phyloP scores from a whole-genome alignment of 2,329 filamentous ascomycete genomes.

The Fusarium oligoseptatum region DNA sequence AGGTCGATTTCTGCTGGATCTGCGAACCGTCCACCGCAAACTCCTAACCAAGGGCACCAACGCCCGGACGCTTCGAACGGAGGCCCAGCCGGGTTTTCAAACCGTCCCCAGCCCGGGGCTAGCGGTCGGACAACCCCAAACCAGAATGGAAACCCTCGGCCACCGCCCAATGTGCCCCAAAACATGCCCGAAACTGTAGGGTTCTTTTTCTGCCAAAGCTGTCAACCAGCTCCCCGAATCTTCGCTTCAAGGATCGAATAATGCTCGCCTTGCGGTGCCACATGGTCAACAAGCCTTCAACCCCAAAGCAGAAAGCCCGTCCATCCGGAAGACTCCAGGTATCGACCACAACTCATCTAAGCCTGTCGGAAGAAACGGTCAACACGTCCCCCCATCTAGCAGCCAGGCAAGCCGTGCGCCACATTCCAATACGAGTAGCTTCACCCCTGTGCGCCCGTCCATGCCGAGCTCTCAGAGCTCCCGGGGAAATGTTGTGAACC shows the following conservation, averaged over 20 bases:
- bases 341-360: conserved; percentile 85
- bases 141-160: conserved; percentile 45
- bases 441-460: conserved; percentile 50
- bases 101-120: conserved; percentile 36
- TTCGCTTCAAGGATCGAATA: conserved; percentile 54
- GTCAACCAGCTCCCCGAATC: conserved; percentile 67
- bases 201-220: conserved; percentile 80
- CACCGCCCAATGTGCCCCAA: conserved; percentile 46
- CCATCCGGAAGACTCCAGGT: conserved; percentile 89
- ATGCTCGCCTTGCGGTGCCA: conserved; percentile 57
- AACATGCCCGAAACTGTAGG: conserved; percentile 61
- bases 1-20: conserved; percentile 36
- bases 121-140: conserved; percentile 36
- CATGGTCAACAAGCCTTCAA: conserved; percentile 73
- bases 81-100: conserved; percentile 39
- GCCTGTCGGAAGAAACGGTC: conserved; percentile 72
- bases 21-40: conserved; percentile 48
- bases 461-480: conserved; percentile 44
- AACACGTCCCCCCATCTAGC: conserved; percentile 63
- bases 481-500: conserved; percentile 63
- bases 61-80: conserved; percentile 40
- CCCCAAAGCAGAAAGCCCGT: conserved; percentile 82
- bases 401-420: conserved; percentile 44
- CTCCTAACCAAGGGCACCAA: conserved; percentile 49
- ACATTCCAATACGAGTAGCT: conserved; percentile 43